Evolutionary conservation across 805 yeast species (phyloP).

Genomic region (Maudiozyma bulderi): DNA sequence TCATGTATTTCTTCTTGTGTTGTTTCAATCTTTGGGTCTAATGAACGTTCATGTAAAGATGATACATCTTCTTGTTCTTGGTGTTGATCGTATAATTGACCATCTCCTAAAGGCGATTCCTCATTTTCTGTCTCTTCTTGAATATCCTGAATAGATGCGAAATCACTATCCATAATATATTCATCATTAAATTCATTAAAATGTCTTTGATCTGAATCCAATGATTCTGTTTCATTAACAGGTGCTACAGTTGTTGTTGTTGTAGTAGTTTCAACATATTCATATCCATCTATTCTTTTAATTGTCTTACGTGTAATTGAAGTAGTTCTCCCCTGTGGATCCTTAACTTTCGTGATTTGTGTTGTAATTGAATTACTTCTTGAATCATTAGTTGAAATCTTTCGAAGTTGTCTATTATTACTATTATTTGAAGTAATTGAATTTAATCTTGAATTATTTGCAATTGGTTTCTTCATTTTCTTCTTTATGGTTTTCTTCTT

Average conservation of each 20-base stretch:
- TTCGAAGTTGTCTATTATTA: neutral
- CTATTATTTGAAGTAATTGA: conserved; percentile 16
- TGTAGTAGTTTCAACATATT: conserved; percentile 40
- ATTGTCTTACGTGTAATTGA: conserved; percentile 48
- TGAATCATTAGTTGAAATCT: conserved; percentile 5
- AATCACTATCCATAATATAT: conserved; percentile 14
- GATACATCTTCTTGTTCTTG: too few species aligned
- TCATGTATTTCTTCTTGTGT: too few species aligned
- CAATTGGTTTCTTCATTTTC: neutral
- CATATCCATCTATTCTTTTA: conserved; percentile 39
- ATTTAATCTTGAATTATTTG: conserved; percentile 9
- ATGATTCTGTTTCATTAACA: neutral
- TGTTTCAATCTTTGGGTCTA: too few species aligned
- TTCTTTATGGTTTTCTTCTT: neutral
- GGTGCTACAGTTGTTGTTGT: conserved; percentile 25
- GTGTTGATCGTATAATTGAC: too few species aligned
- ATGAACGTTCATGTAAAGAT: too few species aligned
- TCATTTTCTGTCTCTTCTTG: conserved; percentile 4
- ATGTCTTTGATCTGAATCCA: conserved; percentile 12
- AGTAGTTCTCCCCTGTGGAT: conserved; percentile 42
- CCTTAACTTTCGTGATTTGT: conserved; percentile 43
- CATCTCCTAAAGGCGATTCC: neutral
- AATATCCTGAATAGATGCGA: conserved; percentile 4
- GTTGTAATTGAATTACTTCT: conserved; percentile 31
- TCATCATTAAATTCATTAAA: conserved; percentile 25